Conservation (phyloP, 495 filamentous ascomycete species). For the Tuber indicum region DNA sequence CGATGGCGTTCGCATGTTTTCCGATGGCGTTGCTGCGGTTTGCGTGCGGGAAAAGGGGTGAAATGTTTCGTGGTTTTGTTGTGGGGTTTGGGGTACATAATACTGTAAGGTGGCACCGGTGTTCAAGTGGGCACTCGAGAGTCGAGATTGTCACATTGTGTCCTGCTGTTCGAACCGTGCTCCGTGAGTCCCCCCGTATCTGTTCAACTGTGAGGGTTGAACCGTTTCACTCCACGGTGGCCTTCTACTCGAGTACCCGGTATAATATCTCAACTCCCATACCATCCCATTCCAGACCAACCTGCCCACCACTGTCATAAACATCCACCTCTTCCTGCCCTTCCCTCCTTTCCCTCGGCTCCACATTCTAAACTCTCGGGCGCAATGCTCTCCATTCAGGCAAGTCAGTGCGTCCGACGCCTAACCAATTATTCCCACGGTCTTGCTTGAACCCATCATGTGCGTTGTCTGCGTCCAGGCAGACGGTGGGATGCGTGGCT, state of each 20-base stretch:
- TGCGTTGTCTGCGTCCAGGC: background rate
- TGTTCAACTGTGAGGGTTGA: too few relatives aligned
- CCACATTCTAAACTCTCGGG: background rate
- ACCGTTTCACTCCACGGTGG: too few relatives aligned
- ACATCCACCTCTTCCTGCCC: background rate
- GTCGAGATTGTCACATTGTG: too few relatives aligned
- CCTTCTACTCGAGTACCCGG: too few relatives aligned
- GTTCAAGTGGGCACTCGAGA: too few relatives aligned
- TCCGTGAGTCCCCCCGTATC: too few relatives aligned
- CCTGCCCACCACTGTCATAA: too few relatives aligned
- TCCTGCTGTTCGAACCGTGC: too few relatives aligned
- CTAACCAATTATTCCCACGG: background rate
- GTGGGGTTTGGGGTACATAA: background rate
- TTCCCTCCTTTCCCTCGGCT: background rate
- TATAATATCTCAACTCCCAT: too few relatives aligned
- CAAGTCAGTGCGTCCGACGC: background rate
- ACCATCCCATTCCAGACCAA: too few relatives aligned
- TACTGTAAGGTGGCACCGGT: too few relatives aligned
- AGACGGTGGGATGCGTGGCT: background rate
- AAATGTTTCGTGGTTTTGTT: background rate
- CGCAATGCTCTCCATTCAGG: background rate
- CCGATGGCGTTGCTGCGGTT: background rate
- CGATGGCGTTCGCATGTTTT: background rate
- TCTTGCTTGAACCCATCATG: background rate
- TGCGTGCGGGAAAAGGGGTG: background rate